Base-by-base conservation (phyloP, 352 stramenopile genomes). In the Phytophthora rubi region DNA sequence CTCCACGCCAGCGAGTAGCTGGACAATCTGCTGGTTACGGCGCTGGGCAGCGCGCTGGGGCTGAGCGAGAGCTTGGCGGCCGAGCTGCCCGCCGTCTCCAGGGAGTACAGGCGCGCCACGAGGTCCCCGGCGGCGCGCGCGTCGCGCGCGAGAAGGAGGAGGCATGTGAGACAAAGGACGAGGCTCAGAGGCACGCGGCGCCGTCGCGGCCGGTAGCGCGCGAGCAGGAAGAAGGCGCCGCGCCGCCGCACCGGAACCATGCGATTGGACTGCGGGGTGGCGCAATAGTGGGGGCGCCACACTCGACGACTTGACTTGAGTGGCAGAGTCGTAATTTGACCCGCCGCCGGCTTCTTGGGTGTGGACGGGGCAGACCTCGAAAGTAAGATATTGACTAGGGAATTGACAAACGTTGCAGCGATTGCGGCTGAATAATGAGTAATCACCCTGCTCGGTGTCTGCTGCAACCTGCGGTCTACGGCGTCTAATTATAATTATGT, bases 91-190 rank as follows among this genome's bases (percentile, higher is more conserved):
- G 59, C 63, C 39, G 59, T 66, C 33, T 85, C 60, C 7, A 82
- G 60, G 44, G 71, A 53, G 75, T 88, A 90, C 21, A 91, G 73
- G 8, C 80, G 77, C 18, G 71, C 75, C 47, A 86, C 82, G 62
- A 92, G 75, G 70, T 92, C 82, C 54, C 73, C 75, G 13, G 72
- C 72, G 53, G 70, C 77, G 23, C 39, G 35, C 6, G 42, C 65
- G 53, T 49, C 53, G 15, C 44, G 23, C 0, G 37, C 44, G 1
- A 65, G 59, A 26, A 75, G 45, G 33, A 73, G 48, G 0, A 76
- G 35, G 10, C 35, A 42, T 5, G 35, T 42, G 35, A 42, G 35
- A 16, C 35, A 65, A 2, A 79, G 53, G 6, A 45, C 6, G 16
- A 23, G 5, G 39, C 30, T 15, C 8, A 47, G 15, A 13, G 53